Percentiles rank a stretch among this genome's conserved stretches.
These are phyloP conservation scores for Eucalyptus melliodora DNA, from an alignment of 345 rosid genomes.

Conservation along the genomic window DNA sequence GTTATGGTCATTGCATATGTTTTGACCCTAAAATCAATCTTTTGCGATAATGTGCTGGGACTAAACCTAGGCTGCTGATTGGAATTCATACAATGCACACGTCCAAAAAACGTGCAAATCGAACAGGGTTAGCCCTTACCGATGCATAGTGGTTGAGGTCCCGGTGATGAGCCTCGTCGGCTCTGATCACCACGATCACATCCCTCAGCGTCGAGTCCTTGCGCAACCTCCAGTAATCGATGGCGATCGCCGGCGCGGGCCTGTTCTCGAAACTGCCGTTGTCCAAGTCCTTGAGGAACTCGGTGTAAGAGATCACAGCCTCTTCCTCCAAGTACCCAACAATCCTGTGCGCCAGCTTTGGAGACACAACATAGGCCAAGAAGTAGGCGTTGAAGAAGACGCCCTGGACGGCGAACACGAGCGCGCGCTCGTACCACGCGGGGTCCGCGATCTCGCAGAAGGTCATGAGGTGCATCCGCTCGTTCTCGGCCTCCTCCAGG, in stretches of 20 bases:
- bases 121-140: background rate
- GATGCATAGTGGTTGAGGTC: constrained; percentile 62
- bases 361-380: constrained; percentile 31
- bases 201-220: constrained; percentile 40
- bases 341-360: constrained; percentile 49
- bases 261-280: constrained; percentile 35
- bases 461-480: constrained; percentile 66
- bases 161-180: constrained; percentile 63
- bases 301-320: constrained; percentile 47
- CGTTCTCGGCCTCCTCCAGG: constrained; percentile 56
- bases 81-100: background rate
- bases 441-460: constrained; percentile 46
- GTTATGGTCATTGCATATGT: background rate
- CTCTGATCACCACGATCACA: constrained; percentile 42
- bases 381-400: constrained; percentile 49
- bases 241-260: constrained; percentile 54
- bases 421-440: constrained; percentile 42
- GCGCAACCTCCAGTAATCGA: constrained; percentile 57
- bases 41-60: background rate
- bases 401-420: constrained; percentile 50
- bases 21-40: background rate
- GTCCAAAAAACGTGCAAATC: background rate
- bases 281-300: constrained; percentile 45
- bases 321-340: constrained; percentile 56
- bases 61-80: background rate